These are phyloP conservation scores for Cercospora berteroae DNA, from an alignment of 2,329 filamentous ascomycete genomes.

Conservation along the genomic window DNA sequence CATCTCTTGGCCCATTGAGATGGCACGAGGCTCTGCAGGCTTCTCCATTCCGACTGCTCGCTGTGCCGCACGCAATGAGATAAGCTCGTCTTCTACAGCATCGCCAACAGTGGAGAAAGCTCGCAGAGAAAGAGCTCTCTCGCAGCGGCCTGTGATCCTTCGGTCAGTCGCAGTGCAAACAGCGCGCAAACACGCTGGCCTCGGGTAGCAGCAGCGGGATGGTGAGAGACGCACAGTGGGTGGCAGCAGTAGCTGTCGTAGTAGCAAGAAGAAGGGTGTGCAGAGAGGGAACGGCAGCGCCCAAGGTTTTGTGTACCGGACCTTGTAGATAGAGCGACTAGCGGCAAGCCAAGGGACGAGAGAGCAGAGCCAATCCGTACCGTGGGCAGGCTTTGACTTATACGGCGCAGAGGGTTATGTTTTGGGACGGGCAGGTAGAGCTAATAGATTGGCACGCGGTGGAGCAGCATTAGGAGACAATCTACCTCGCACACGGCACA, in stretches of 20 bases:
- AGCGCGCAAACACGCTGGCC: background rate
- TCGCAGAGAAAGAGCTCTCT: background rate
- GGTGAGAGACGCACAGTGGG: background rate
- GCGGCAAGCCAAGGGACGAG: slow-evolving; percentile 3
- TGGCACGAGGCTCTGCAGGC: slow-evolving; percentile 21
- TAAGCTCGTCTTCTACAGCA: background rate
- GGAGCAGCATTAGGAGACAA: slow-evolving; percentile 14
- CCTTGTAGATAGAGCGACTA: background rate
- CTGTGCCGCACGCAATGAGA: background rate
- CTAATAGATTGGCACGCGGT: slow-evolving; percentile 20
- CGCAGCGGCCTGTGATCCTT: background rate
- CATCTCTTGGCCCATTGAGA: slow-evolving; percentile 26
- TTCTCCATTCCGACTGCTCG: slow-evolving; percentile 23
- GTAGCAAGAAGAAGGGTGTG: background rate
- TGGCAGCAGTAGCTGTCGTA: background rate
- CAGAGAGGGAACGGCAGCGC: background rate
- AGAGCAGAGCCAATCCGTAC: background rate
- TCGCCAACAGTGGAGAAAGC: background rate
- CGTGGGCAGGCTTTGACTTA: slow-evolving; percentile 11
- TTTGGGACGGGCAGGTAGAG: slow-evolving; percentile 14
- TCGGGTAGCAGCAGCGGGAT: background rate
- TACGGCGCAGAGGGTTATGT: slow-evolving; percentile 20
- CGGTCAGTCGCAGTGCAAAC: background rate
- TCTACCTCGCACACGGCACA: slow-evolving; percentile 9
- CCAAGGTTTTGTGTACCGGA: slow-evolving; percentile 4